phyloP scores from a whole-genome alignment of 768 basidiomycete species.

The Pisolithus marmoratus region DNA sequence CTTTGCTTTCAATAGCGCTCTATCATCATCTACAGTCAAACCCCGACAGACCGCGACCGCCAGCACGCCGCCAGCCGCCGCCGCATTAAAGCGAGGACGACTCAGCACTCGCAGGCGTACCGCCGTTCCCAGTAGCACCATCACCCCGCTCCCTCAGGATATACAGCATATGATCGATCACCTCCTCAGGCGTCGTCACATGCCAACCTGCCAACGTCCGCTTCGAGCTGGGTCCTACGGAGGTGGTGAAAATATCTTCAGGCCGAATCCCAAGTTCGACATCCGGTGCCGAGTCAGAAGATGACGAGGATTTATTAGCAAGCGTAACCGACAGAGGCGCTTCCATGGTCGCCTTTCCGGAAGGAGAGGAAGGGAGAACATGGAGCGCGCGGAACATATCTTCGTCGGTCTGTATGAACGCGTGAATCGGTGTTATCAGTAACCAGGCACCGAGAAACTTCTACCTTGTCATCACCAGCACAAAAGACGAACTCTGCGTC shows the following conservation, averaged over 20 bases:
- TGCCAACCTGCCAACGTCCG: constrained; percentile 91
- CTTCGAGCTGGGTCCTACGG: constrained; percentile 88
- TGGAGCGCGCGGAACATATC: constrained; percentile 96
- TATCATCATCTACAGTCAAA: too few relatives aligned
- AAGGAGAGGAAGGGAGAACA: constrained; percentile 42
- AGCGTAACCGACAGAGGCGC: constrained; percentile 49
- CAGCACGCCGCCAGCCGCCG: too few relatives aligned
- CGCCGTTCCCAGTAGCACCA: not conserved
- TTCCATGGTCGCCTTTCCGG: constrained; percentile 43
- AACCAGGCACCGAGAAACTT: not conserved
- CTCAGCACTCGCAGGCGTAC: not conserved
- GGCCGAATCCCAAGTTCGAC: constrained; percentile 60
- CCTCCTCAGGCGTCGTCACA: constrained; percentile 81
- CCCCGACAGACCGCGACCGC: too few relatives aligned
- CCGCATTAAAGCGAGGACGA: too few relatives aligned
- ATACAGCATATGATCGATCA: constrained; percentile 73
- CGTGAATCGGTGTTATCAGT: not conserved
- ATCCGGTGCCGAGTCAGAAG: constrained; percentile 27
- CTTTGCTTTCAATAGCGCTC: too few relatives aligned
- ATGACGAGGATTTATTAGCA: constrained; percentile 11
- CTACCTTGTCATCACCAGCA: constrained; percentile 95
- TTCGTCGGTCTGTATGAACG: constrained; percentile 75
- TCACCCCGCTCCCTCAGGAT: constrained; percentile 39
- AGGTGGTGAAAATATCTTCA: constrained; percentile 82
- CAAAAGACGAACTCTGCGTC: constrained; percentile 96